These are phyloP conservation scores for Pseudogymnoascus sp. DNA, from an alignment of 2,329 filamentous ascomycete species.

Conservation along the genomic window DNA sequence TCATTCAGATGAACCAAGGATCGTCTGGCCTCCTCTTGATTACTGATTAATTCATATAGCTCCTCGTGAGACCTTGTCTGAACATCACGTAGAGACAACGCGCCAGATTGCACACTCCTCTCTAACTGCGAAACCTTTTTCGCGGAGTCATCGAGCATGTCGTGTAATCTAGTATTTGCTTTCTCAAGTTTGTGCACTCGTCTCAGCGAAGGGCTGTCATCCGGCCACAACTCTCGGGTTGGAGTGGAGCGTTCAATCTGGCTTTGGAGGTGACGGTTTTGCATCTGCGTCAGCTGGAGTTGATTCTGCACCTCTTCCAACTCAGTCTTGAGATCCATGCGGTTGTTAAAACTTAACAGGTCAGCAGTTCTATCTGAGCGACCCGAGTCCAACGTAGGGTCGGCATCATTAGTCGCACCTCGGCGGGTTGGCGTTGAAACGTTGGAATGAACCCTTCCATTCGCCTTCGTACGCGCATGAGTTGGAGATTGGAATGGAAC, in stretches of 20 bases:
- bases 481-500: slow-evolving; percentile 66
- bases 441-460: slow-evolving; percentile 57
- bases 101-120: slow-evolving; percentile 75
- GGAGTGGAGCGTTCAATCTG: slow-evolving; percentile 68
- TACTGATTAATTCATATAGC: slow-evolving; percentile 83
- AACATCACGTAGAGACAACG: slow-evolving; percentile 81
- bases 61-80: slow-evolving; percentile 93
- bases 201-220: slow-evolving; percentile 70
- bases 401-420: slow-evolving; percentile 55
- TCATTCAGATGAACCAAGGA: slow-evolving; percentile 79
- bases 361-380: slow-evolving; percentile 81
- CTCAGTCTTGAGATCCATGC: slow-evolving; percentile 84
- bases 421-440: slow-evolving; percentile 70
- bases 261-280: slow-evolving; percentile 84
- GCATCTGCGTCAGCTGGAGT: slow-evolving; percentile 88
- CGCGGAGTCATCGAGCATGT: slow-evolving; percentile 87
- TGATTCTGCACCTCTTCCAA: slow-evolving; percentile 90
- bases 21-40: slow-evolving; percentile 81
- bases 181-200: slow-evolving; percentile 87
- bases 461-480: slow-evolving; percentile 50
- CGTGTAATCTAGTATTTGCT: slow-evolving; percentile 83
- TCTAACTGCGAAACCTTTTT: slow-evolving; percentile 89
- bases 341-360: slow-evolving; percentile 73
- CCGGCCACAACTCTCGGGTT: slow-evolving; percentile 51
- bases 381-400: slow-evolving; percentile 57